Conservation (phyloP, 139 green algal species). For the Zygnema circumcarinatum region DNA sequence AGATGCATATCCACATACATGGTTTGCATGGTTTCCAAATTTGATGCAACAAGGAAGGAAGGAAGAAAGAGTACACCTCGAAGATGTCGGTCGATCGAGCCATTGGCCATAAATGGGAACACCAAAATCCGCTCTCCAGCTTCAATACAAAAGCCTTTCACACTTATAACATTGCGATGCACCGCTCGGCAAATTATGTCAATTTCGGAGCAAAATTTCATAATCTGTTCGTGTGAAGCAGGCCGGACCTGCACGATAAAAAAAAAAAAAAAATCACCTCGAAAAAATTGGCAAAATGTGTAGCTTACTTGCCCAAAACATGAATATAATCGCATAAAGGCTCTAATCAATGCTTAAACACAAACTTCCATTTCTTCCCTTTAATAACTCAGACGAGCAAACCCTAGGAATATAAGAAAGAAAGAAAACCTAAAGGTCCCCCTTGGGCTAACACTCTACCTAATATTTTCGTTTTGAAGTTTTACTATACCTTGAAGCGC, state of each 20-base stretch:
- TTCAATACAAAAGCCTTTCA: constrained; percentile 47
- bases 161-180: constrained; percentile 28
- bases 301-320: no score
- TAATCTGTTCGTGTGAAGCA: neutral
- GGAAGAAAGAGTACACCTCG: neutral
- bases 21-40: neutral
- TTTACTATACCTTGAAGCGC: no score
- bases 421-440: no score
- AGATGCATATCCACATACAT: no score
- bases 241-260: neutral
- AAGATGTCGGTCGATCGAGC: constrained; percentile 1
- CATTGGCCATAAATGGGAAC: constrained; percentile 43
- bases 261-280: neutral
- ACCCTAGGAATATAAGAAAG: no score
- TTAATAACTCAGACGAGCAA: neutral
- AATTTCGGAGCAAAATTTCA: constrained; percentile 8
- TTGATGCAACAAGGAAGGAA: neutral
- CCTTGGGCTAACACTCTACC: no score
- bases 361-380: neutral
- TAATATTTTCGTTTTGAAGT: no score
- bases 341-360: neutral
- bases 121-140: constrained; percentile 36
- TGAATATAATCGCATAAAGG: no score
- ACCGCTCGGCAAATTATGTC: constrained; percentile 24
- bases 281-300: neutral